Evolutionary conservation across 169 alveolate genomes (phyloP).

Genomic region (Cryptosporidium meleagridis): DNA sequence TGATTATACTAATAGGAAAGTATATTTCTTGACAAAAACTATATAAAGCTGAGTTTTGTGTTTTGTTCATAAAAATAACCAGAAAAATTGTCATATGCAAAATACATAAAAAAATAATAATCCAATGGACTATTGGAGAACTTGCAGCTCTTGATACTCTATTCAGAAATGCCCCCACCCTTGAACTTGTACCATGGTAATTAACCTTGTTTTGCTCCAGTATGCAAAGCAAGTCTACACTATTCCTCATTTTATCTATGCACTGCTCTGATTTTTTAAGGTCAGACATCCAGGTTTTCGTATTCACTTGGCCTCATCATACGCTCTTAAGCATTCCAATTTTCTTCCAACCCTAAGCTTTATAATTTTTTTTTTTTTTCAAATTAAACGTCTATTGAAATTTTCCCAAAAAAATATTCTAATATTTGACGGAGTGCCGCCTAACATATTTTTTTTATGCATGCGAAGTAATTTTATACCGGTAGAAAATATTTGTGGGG

Average conservation of each 20-base stretch:
- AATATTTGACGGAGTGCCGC: background rate
- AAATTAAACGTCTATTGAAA: background rate
- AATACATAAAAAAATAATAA: conserved; percentile 35
- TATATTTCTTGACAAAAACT: background rate
- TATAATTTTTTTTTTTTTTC: background rate
- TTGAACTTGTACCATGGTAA: conserved; percentile 20
- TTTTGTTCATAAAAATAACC: background rate
- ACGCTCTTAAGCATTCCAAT: background rate
- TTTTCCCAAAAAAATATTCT: background rate
- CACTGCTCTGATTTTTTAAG: background rate
- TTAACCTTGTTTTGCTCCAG: conserved; percentile 19
- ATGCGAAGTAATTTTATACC: conserved; percentile 4
- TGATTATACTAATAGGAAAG: background rate
- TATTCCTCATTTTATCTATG: background rate
- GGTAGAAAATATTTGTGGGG: conserved; percentile 8
- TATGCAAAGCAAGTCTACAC: conserved; percentile 12
- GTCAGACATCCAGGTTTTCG: background rate
- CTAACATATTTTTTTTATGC: background rate
- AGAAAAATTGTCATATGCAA: conserved; percentile 2
- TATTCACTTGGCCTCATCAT: background rate
- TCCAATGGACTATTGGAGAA: conserved; percentile 39
- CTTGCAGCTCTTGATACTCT: conserved; percentile 16
- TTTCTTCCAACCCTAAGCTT: background rate
- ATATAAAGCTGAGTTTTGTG: background rate
- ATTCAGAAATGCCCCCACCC: background rate